phyloP scores from a whole-genome alignment of 257 asterid genomes.

The Leptodermis oblonga region DNA sequence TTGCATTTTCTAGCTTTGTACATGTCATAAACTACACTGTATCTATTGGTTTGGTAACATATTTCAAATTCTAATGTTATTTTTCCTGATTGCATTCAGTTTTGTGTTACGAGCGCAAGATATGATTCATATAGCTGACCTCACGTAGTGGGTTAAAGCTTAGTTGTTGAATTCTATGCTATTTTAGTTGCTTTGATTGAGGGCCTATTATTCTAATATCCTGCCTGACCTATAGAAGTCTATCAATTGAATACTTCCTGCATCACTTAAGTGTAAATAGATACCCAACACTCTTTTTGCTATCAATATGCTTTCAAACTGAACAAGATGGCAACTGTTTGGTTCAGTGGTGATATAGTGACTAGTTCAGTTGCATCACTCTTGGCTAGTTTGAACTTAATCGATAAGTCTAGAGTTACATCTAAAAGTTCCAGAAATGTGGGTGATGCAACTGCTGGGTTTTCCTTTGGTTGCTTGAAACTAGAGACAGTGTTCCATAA shows the following conservation, averaged over 20 bases:
- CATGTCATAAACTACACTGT: no score
- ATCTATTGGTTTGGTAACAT: neutral
- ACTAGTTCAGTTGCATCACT: slow-evolving; percentile 2
- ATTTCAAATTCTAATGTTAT: neutral
- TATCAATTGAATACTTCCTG: neutral
- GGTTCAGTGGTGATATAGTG: neutral
- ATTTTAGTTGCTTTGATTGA: neutral
- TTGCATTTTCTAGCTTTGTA: neutral
- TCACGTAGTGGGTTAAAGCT: no score
- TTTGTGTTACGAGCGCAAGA: no score
- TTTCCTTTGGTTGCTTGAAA: neutral
- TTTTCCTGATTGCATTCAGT: neutral
- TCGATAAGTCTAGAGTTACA: neutral
- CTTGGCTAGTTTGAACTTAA: neutral
- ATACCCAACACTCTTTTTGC: neutral
- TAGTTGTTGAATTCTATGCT: neutral
- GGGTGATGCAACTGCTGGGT: neutral
- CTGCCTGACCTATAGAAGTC: neutral
- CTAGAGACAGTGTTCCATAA: neutral
- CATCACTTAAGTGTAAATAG: neutral
- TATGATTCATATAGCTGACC: no score
- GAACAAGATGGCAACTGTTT: neutral
- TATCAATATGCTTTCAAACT: neutral
- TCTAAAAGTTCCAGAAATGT: neutral
- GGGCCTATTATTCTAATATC: neutral